Evolutionary conservation across 2,329 filamentous ascomycete genomes (phyloP).

Genomic region (Penicillium sp.): DNA sequence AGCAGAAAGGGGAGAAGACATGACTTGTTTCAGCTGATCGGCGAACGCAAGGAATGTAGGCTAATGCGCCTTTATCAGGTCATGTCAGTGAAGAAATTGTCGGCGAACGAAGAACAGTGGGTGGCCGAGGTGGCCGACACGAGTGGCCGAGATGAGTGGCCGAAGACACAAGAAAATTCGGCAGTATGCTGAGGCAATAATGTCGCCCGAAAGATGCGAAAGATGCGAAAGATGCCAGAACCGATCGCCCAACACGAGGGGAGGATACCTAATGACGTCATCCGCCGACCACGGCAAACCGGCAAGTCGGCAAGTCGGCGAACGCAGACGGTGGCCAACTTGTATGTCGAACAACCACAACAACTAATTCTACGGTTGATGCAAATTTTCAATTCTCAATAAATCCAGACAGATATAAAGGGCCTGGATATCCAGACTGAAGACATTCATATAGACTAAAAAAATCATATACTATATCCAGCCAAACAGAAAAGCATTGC

Average conservation of each 20-base stretch:
- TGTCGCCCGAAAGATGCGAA: background rate
- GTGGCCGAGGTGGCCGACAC: background rate
- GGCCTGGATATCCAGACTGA: background rate
- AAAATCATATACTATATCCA: background rate
- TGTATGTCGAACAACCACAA: no score
- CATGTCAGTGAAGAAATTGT: background rate
- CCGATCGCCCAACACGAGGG: no score
- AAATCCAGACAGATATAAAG: background rate
- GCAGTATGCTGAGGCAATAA: background rate
- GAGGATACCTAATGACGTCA: background rate
- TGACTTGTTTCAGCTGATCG: constrained; percentile 5
- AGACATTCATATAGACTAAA: background rate
- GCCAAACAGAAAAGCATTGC: background rate
- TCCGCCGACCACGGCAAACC: background rate
- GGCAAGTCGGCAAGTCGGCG: background rate
- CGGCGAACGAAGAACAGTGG: background rate
- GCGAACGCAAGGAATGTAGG: constrained; percentile 2
- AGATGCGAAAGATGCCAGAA: no score
- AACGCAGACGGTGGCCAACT: background rate
- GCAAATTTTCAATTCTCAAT: background rate
- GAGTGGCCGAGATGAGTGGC: background rate
- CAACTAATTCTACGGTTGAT: background rate
- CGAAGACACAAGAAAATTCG: background rate
- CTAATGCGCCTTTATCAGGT: constrained; percentile 3
- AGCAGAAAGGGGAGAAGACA: constrained; percentile 15